Evolutionary conservation across 2,329 filamentous ascomycete species (phyloP), one percentile per base, ranked within the genome.

Genomic region (Pseudocercospora musae): DNA sequence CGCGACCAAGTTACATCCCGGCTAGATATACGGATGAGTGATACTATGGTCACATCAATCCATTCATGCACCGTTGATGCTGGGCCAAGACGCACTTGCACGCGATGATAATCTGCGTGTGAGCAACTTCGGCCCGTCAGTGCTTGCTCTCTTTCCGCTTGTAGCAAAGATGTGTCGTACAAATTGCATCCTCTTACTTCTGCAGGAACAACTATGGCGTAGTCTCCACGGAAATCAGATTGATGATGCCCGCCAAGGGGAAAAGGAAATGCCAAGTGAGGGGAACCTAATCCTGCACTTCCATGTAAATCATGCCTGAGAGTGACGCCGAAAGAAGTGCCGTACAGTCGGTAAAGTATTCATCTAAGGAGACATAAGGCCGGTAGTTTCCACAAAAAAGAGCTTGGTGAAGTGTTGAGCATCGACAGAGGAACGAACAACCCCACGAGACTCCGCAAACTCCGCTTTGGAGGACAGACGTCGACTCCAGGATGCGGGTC

Each of bases 121-220:
- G 25, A 52, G 21, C 8, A 52, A 25, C 23, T 25, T 52, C 48
- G 48, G 48, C 48, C 21, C 48, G 48, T 52, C 48, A 29, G 23
- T 29, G 25, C 25, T 52, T 13, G 25, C 25, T 11, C 15, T 25
- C 25, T 25, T 52, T 25, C 25, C 48, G 48, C 11, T 27, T 52
- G 21, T 29, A 52, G 48, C 48, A 52, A 52, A 52, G 48, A 52
- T 52, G 23, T 48, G 48, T 52, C 48, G 23, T n/a, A 52, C 48
- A 29, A 25, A n/a, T n/a, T 29, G 48, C 23, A 52, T 13, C 11
- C 13, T 52, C 23, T 29, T 8, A 18, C 21, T n/a, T 29, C 48
- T 52, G 48, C 48, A 52, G 25, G 48, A 25, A 52, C 48, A 29
- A 9, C 2, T 27, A 27, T 50, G 46, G 46, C 23, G 23, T 50